These are phyloP conservation scores for Blepharisma undulans DNA, from an alignment of 169 alveolate species.

Conservation along the genomic window DNA sequence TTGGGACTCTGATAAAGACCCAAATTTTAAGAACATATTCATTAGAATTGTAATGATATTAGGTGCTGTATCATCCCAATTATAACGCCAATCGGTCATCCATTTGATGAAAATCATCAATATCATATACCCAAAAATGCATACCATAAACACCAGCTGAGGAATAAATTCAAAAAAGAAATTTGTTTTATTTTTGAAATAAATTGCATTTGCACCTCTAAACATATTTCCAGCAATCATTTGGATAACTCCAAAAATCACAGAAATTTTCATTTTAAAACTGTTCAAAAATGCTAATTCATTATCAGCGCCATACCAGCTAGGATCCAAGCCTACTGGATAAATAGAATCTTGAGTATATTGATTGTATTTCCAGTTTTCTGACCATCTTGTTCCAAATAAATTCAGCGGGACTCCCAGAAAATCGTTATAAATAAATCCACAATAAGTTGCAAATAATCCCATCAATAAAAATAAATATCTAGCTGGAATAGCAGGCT, in stretches of 20 bases:
- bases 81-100: slow-evolving; percentile 76
- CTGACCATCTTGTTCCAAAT: slow-evolving; percentile 90
- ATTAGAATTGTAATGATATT: slow-evolving; percentile 95
- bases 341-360: slow-evolving; percentile 72
- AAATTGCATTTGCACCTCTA: slow-evolving; percentile 93
- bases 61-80: slow-evolving; percentile 90
- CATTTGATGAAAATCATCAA: slow-evolving; percentile 94
- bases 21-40: slow-evolving; percentile 89
- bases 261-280: slow-evolving; percentile 98
- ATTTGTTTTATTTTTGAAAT: slow-evolving; percentile 89
- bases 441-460: slow-evolving; percentile 93
- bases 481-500: slow-evolving; percentile 61
- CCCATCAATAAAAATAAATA: slow-evolving; percentile 96
- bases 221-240: slow-evolving; percentile 94
- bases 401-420: slow-evolving; percentile 93
- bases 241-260: slow-evolving; percentile 91
- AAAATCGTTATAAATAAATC: slow-evolving; percentile 97
- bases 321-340: slow-evolving; percentile 97
- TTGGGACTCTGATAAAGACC: slow-evolving; percentile 68
- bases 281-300: slow-evolving; percentile 96
- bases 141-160: slow-evolving; percentile 92
- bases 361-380: background rate
- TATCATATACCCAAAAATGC: slow-evolving; percentile 96
- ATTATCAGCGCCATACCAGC: slow-evolving; percentile 96
- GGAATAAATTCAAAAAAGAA: slow-evolving; percentile 98